These are phyloP conservation scores for Pharnaceum exiguum DNA, from an alignment of 148 eudicot genomes.

Conservation along the genomic window DNA sequence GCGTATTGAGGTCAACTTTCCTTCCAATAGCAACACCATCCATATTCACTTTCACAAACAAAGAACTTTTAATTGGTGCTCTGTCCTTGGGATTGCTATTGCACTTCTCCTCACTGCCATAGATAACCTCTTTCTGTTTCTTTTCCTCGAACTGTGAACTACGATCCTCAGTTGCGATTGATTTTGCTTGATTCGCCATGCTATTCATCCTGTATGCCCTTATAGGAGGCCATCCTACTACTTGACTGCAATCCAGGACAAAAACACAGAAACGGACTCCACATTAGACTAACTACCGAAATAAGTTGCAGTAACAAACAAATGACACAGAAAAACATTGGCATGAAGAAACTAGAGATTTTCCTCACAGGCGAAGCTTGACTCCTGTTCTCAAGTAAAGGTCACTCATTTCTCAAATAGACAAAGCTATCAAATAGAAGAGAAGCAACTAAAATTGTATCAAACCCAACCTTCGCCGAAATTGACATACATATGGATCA, in stretches of 20 bases:
- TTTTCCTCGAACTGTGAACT: slow-evolving; percentile 33
- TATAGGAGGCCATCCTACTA: slow-evolving; percentile 97
- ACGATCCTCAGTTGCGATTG: slow-evolving; percentile 37
- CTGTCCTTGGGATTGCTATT: slow-evolving; percentile 27
- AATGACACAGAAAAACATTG: neutral
- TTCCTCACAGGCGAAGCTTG: too few species aligned
- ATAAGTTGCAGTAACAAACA: neutral
- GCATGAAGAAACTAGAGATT: too few species aligned
- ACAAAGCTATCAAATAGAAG: too few species aligned
- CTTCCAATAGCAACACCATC: slow-evolving; percentile 87
- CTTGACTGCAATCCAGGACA: slow-evolving; percentile 53
- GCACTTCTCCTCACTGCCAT: slow-evolving; percentile 26
- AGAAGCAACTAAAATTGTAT: too few species aligned
- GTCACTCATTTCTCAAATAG: too few species aligned
- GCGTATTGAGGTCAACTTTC: slow-evolving; percentile 84
- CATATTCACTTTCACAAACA: slow-evolving; percentile 88
- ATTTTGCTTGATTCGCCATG: slow-evolving; percentile 62
- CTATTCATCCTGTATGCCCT: slow-evolving; percentile 76
- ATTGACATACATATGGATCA: too few species aligned
- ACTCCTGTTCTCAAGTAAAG: too few species aligned
- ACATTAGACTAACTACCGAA: slow-evolving; percentile 4
- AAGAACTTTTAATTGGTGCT: slow-evolving; percentile 34
- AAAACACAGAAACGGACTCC: too few species aligned
- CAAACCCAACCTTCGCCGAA: too few species aligned
- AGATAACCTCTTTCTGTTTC: slow-evolving; percentile 29